Percentiles rank a stretch among this genome's conserved stretches.
Conservation (phyloP, 345 rosid species). For the Mangifera indica region DNA sequence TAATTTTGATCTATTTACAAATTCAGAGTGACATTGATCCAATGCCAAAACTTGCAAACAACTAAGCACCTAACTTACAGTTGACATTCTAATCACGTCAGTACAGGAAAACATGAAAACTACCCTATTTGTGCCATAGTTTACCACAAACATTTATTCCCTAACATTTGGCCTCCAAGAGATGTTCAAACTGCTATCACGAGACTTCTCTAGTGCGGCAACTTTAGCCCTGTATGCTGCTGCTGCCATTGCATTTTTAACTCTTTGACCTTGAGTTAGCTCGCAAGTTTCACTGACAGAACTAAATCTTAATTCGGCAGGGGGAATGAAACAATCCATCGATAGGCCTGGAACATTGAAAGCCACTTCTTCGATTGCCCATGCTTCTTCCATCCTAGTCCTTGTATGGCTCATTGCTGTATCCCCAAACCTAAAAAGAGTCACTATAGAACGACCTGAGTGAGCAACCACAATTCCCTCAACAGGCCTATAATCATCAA, state of each 20-base stretch:
- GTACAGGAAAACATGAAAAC: slow-evolving; percentile 25
- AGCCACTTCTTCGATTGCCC: slow-evolving; percentile 85
- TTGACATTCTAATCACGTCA: slow-evolving; percentile 22
- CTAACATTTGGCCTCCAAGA: slow-evolving; percentile 30
- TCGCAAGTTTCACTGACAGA: slow-evolving; percentile 53
- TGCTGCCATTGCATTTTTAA: slow-evolving; percentile 37
- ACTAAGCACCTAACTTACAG: slow-evolving; percentile 24
- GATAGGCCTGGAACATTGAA: slow-evolving; percentile 78
- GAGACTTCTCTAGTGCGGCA: slow-evolving; percentile 45
- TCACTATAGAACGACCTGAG: slow-evolving; percentile 74
- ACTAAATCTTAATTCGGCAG: slow-evolving; percentile 61
- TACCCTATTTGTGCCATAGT: slow-evolving; percentile 23
- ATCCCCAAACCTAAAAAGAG: slow-evolving; percentile 79
- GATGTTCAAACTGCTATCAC: slow-evolving; percentile 18
- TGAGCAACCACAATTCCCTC: slow-evolving; percentile 90
- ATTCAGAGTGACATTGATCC: slow-evolving; percentile 33
- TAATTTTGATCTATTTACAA: slow-evolving; percentile 42
- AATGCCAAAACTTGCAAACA: slow-evolving; percentile 35
- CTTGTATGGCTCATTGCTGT: slow-evolving; percentile 73
- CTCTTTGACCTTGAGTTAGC: slow-evolving; percentile 47
- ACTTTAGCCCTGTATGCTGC: slow-evolving; percentile 45
- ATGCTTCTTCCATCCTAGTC: slow-evolving; percentile 84
- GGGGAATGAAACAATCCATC: slow-evolving; percentile 76
- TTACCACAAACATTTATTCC: slow-evolving; percentile 9
- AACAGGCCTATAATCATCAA: slow-evolving; percentile 68